Conservation (phyloP, 1,284 basidiomycete genomes). For the Moesziomyces sp. region DNA sequence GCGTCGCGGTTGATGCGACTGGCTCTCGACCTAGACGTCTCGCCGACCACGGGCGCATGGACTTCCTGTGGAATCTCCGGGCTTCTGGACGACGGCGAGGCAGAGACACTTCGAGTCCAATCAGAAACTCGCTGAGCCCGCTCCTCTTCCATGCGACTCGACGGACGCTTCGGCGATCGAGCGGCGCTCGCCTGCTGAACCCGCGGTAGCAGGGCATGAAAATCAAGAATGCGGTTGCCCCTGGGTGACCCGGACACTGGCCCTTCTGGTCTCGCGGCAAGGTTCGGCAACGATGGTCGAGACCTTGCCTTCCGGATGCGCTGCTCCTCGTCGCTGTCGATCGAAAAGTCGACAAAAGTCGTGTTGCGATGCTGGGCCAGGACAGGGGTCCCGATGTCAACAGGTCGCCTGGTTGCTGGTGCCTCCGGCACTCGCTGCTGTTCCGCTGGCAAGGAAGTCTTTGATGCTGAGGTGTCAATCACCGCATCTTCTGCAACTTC, state of each 20-base stretch:
- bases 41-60: constrained; percentile 3
- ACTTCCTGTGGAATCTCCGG: not conserved
- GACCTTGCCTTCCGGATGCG: constrained; percentile 24
- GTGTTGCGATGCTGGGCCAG: constrained; percentile 34
- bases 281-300: constrained; percentile 26
- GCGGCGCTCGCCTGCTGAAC: not conserved
- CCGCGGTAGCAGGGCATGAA: constrained; percentile 21
- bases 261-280: not conserved
- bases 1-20: constrained; percentile 19
- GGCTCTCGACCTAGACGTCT: constrained; percentile 21
- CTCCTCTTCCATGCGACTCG: constrained; percentile 2
- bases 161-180: not conserved
- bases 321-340: constrained; percentile 46
- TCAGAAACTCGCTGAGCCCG: constrained; percentile 7
- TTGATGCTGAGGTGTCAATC: not conserved
- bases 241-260: constrained; percentile 1
- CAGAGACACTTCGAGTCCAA: constrained; percentile 33
- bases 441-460: no score
- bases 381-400: constrained; percentile 32
- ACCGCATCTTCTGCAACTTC: no score
- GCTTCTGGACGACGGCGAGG: constrained; percentile 10
- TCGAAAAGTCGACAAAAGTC: constrained; percentile 41
- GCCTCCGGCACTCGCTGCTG: not conserved
- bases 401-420: not conserved
- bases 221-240: constrained; percentile 7